A percentile compares a stretch with the other conserved stretches of the same genome.
These are phyloP conservation scores for Coemansia asiatica DNA, from an alignment of 192 early-diverging fungal species.

Conservation along the genomic window DNA sequence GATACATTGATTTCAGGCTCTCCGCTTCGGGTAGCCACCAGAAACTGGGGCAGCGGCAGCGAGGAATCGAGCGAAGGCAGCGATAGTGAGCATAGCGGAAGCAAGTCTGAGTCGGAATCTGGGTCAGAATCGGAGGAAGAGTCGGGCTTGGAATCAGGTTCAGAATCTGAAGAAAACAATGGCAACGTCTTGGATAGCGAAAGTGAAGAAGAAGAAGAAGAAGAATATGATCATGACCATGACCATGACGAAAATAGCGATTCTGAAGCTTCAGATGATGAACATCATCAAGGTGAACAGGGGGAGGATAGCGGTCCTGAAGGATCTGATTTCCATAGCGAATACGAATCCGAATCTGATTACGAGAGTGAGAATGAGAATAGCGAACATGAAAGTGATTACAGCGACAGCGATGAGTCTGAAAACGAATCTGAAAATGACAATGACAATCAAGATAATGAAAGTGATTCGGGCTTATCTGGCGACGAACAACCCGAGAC, in stretches of 20 bases:
- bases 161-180: background rate
- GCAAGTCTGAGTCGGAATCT: background rate
- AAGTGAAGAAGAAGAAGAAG: slow-evolving; percentile 6
- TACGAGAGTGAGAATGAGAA: background rate
- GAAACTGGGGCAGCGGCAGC: slow-evolving; percentile 38
- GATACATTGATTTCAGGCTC: slow-evolving; percentile 17
- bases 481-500: background rate
- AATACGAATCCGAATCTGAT: slow-evolving; percentile 6
- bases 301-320: slow-evolving; percentile 6
- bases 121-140: background rate
- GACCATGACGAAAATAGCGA: slow-evolving; percentile 5
- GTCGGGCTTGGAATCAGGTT: background rate
- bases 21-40: slow-evolving; percentile 20
- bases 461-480: background rate
- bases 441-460: background rate
- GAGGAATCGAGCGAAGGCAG: slow-evolving; percentile 8
- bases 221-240: slow-evolving; percentile 4
- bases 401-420: background rate
- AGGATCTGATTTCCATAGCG: background rate
- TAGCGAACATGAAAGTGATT: background rate
- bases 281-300: background rate
- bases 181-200: background rate
- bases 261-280: background rate
- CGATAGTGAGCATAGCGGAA: slow-evolving; percentile 7
- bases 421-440: too few species aligned